These are phyloP conservation scores for Talaromyces sp. DNA, from an alignment of 2,329 filamentous ascomycete species.

Conservation along the genomic window DNA sequence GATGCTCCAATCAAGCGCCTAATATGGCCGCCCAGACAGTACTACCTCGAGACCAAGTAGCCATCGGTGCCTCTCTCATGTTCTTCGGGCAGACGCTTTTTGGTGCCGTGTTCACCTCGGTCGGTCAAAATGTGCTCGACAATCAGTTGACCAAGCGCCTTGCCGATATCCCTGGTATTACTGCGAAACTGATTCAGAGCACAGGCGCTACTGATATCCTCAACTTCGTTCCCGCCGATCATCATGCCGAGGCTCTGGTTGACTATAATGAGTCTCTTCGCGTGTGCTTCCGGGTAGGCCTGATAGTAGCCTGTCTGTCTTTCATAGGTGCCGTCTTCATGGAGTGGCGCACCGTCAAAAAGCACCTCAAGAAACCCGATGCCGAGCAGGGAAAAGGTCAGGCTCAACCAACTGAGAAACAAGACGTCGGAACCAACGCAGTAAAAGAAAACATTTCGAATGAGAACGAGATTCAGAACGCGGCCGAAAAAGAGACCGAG, in stretches of 20 bases:
- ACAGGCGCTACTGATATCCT: conserved; percentile 2
- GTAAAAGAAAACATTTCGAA: not conserved
- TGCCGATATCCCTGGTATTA: conserved; percentile 23
- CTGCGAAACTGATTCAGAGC: not conserved
- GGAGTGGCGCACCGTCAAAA: conserved; percentile 5
- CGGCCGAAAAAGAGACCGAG: not conserved
- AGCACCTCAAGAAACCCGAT: not conserved
- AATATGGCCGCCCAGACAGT: conserved; percentile 19
- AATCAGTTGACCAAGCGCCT: conserved; percentile 13
- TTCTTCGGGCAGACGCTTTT: conserved; percentile 20
- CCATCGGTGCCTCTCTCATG: conserved; percentile 20
- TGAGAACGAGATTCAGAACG: not conserved
- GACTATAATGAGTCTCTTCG: conserved; percentile 2
- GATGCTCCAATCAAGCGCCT: conserved; percentile 20
- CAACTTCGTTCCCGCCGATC: not conserved
- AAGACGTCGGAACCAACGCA: not conserved
- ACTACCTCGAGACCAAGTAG: conserved; percentile 20
- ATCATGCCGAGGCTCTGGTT: not conserved
- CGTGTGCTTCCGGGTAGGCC: not conserved
- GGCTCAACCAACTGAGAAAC: not conserved
- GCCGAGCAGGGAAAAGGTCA: not conserved
- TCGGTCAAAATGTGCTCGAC: conserved; percentile 19
- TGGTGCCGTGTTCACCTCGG: conserved; percentile 18
- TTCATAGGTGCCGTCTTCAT: not conserved
- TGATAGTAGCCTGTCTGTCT: conserved; percentile 3